Evolutionary conservation across 2,329 filamentous ascomycete genomes (phyloP), one percentile per base, ranked within the genome.

Genomic region (Trichoderma atroviride): DNA sequence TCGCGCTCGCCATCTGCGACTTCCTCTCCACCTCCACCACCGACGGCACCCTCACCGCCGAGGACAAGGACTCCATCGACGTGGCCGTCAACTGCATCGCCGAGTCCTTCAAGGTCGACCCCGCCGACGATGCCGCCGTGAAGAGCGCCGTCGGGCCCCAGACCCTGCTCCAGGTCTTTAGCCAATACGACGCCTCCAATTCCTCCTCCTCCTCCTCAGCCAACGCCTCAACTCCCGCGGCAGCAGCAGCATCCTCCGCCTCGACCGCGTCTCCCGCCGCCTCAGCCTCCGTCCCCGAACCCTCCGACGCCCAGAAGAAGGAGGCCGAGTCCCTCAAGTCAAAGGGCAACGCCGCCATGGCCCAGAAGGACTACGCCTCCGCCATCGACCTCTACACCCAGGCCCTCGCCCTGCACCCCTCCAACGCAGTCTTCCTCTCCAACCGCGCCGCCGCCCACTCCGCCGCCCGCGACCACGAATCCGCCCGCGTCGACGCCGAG

Each of bases 391-490:
- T 92, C 74, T 99, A 99, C 86, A 93, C 92, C 31, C 87, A 95
- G 80, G 96, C 96, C 4, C 89, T 99, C 31, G 86, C 88, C 68
- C 85, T 97, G 65, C 83, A 92, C 74, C 93, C 96, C 1, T 85
- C 88, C 73, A 98, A 99, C 83, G 92, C 94, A 50, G 96, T 99
- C 81, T 99, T 96, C 86, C 91, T 99, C 52, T 97, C 93, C 72
- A 99, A 99, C 88, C 93, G 96, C 74, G 96, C 96, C 13, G 96
- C 96, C 58, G 96, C 96, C 6, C 92, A 97, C 86, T 94, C 91
- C 33, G 95, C 93, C 27, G 89, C 89, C 71, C 88, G 90, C 75
- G 90, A 97, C 81, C 94, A 98, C 83, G 89, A 91, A 71, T 90
- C 92, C 72, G 96, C 96, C 14, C 90, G 89, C 75, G 86, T 90